Percentiles rank a stretch among this genome's conserved stretches.
phyloP scores from a whole-genome alignment of 352 stramenopile species.

The Pythium vanterpoolii region DNA sequence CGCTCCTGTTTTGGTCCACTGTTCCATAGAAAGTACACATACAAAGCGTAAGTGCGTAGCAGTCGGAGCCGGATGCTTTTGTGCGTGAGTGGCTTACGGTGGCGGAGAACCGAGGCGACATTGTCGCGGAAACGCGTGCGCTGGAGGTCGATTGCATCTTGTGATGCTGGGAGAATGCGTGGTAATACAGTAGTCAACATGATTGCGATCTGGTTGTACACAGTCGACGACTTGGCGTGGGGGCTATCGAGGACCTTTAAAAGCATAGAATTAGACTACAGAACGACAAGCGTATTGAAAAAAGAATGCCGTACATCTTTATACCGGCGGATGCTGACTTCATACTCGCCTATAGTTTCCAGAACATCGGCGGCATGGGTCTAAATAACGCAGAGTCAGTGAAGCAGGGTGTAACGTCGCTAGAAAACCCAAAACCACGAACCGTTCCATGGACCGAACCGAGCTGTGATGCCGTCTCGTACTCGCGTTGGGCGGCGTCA shows the following conservation, averaged over 20 bases:
- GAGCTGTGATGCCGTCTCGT: constrained; percentile 38
- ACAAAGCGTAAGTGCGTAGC: not conserved
- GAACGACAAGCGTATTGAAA: too few relatives aligned
- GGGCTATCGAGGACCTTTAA: constrained; percentile 4
- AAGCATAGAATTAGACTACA: too few relatives aligned
- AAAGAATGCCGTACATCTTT: constrained; percentile 44
- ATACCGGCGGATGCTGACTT: constrained; percentile 52
- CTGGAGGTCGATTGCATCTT: constrained; percentile 46
- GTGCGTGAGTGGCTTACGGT: constrained; percentile 26
- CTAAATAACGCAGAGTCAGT: constrained; percentile 20
- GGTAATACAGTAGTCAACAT: constrained; percentile 67
- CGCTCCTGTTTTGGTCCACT: constrained; percentile 30
- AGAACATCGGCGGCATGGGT: constrained; percentile 51
- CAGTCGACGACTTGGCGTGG: not conserved
- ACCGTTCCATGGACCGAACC: constrained; percentile 51
- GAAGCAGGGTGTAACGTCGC: not conserved
- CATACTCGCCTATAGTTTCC: constrained; percentile 53
- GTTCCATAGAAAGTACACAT: not conserved
- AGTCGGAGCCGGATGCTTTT: not conserved
- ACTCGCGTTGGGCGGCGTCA: constrained; percentile 54
- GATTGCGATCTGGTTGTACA: constrained; percentile 25
- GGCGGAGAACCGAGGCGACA: constrained; percentile 33
- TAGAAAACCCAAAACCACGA: not conserved
- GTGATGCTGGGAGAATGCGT: constrained; percentile 48
- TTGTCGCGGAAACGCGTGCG: constrained; percentile 41